Evolutionary conservation across 306 rosid species (phyloP).

Genomic region (Delonix regia): DNA sequence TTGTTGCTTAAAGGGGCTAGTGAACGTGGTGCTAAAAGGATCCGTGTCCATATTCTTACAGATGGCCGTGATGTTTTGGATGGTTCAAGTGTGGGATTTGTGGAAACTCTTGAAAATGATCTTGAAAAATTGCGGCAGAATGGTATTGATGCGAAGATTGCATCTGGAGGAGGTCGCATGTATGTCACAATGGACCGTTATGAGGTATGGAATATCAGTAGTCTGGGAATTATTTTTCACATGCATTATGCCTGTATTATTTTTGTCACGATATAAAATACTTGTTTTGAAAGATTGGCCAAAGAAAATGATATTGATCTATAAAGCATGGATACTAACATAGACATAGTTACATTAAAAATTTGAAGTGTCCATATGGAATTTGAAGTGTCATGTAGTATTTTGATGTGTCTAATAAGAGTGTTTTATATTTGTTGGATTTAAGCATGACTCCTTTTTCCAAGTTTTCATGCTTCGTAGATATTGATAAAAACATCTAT

Average conservation of each 20-base stretch:
- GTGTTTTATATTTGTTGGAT: no score
- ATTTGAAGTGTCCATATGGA: no score
- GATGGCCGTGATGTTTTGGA: constrained; percentile 99
- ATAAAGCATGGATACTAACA: no score
- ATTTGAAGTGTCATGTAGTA: no score
- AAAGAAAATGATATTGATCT: no score
- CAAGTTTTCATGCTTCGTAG: no score
- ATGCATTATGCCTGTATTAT: background rate
- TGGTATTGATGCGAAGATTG: constrained; percentile 86
- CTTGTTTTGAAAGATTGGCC: no score
- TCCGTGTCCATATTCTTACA: constrained; percentile 89
- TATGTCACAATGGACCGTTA: constrained; percentile 97
- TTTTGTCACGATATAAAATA: no score
- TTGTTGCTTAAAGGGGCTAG: constrained; percentile 86
- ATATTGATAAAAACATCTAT: no score
- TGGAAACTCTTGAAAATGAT: constrained; percentile 80
- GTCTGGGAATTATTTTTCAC: background rate
- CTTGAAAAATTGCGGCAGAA: constrained; percentile 72
- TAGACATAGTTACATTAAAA: no score
- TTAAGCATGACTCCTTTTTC: no score
- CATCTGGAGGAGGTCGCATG: constrained; percentile 99
- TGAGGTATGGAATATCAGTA: constrained; percentile 54
- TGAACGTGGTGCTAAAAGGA: constrained; percentile 78
- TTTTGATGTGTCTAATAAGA: no score
- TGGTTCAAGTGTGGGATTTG: constrained; percentile 90